Evolutionary conservation across 1,284 basidiomycete species (phyloP).

Genomic region (Moesziomyces parantarcticus): DNA sequence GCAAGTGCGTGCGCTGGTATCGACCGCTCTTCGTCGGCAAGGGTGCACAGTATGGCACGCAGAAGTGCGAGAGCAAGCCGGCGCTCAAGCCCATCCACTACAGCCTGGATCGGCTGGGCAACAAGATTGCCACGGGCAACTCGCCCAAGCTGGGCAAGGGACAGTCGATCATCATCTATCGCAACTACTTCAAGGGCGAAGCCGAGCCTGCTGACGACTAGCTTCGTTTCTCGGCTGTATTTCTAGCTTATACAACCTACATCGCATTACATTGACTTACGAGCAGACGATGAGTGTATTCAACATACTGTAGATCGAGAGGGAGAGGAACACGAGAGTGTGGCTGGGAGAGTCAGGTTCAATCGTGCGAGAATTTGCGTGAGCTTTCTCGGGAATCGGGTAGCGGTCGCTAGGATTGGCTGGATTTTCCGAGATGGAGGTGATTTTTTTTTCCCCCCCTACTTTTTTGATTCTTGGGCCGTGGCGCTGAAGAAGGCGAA

Average conservation of each 20-base stretch:
- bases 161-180: slow-evolving; percentile 39
- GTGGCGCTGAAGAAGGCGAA: neutral
- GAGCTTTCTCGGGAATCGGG: slow-evolving; percentile 8
- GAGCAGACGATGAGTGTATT: too few relatives aligned
- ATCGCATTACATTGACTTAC: neutral
- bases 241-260: neutral
- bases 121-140: slow-evolving; percentile 33
- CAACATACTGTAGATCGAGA: too few relatives aligned
- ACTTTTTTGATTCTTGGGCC: neutral
- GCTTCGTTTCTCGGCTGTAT: neutral
- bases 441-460: slow-evolving; percentile 10
- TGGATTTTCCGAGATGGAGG: neutral
- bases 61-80: slow-evolving; percentile 13
- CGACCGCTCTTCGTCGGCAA: slow-evolving; percentile 42
- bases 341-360: too few relatives aligned
- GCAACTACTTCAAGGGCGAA: slow-evolving; percentile 49
- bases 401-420: too few relatives aligned
- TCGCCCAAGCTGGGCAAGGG: slow-evolving; percentile 44
- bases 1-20: slow-evolving; percentile 42
- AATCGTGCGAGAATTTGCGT: slow-evolving; percentile 7
- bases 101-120: slow-evolving; percentile 36
- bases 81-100: slow-evolving; percentile 43
- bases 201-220: slow-evolving; percentile 40
- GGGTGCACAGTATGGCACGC: slow-evolving; percentile 33
- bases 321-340: neutral